Evolutionary conservation across 208 protist species (phyloP), one percentile per base, ranked within the genome.

Genomic region (Acanthamoeba rhysodes): DNA sequence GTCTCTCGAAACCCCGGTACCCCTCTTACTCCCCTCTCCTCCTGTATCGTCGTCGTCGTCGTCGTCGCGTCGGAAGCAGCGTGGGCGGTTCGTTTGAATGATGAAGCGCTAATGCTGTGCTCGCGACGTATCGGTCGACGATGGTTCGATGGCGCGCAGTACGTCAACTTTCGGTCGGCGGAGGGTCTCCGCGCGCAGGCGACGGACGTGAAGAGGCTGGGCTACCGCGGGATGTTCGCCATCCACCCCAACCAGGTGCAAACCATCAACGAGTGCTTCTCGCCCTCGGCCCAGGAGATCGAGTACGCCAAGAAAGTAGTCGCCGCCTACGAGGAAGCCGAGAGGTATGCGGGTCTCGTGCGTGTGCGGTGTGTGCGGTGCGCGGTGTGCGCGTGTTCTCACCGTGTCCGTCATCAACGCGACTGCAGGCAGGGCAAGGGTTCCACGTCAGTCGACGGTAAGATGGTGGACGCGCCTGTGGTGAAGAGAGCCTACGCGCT

Each of bases 261-360:
- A 41, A 57, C 45, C 37, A 94, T 94, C 59, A 94, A 94, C 53
- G 90, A 94, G 48, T 84, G 90, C 66, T 94, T 94, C 90, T 94
- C 90, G 45, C 90, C 90, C 12, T 62, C 90, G 10, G 68, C n/a
- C 4, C n/a, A 78, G 48, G 90, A 94, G 45, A 94, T 94, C 32
- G 72, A 94, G 66, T 66, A 94, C 24, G 90, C 90, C 24, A 80
- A 16, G 45, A 82, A 37, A 37, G 72, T 94, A 6, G 68, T 94
- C 18, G 72, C 62, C 22, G 90, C 68, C 66, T 94, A 94, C 90
- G 90, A 94, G 34, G 68, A 76, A n/a, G 90, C 90, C n/a, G 68
- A 84, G 50, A 80, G 70, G 78, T 59, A 59, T 2, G 1, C 45
- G 45, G 22, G 7, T 29, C 74, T 82, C 66, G 20, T 72, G 10